Evolutionary conservation across 1,284 basidiomycete genomes (phyloP).

Genomic region (Cutaneotrichosporon sp.): DNA sequence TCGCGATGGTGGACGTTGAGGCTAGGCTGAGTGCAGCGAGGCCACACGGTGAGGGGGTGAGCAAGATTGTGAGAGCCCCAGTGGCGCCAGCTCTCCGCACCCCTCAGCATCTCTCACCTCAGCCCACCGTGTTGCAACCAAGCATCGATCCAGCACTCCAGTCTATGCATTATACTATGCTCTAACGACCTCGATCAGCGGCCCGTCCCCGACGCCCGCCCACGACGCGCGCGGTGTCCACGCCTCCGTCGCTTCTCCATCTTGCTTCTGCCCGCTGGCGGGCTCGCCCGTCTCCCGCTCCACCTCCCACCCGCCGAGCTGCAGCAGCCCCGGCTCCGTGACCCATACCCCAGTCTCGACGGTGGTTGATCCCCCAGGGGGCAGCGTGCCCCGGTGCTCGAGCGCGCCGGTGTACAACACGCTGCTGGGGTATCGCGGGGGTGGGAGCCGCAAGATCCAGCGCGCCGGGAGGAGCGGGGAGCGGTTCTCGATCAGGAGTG

Average conservation of each 20-base stretch:
- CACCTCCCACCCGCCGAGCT: constrained; percentile 39
- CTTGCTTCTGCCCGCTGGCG: neutral
- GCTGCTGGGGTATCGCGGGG: constrained; percentile 1
- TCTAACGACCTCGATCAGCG: constrained; percentile 11
- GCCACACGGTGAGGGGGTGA: too few species aligned
- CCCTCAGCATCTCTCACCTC: too few species aligned
- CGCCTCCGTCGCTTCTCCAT: neutral
- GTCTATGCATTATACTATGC: constrained; percentile 8
- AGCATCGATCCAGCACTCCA: neutral
- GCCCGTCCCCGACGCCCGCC: constrained; percentile 4
- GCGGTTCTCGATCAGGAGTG: constrained; percentile 65
- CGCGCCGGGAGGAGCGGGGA: constrained; percentile 39
- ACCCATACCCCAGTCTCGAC: constrained; percentile 33
- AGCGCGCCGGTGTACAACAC: constrained; percentile 32
- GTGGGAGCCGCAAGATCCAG: constrained; percentile 38
- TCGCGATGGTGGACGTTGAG: too few species aligned
- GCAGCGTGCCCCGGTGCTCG: constrained; percentile 30
- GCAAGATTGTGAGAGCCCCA: too few species aligned
- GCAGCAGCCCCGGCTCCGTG: constrained; percentile 28
- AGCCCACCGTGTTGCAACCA: too few species aligned
- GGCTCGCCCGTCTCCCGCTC: constrained; percentile 17
- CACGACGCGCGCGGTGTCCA: constrained; percentile 12
- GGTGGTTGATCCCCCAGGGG: constrained; percentile 15
- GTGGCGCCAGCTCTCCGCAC: too few species aligned
- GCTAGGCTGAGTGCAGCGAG: too few species aligned